A percentile compares a stretch with the other conserved stretches of the same genome.
Conservation (phyloP, 495 filamentous ascomycete species). For the Hypoxylon subgilvum region DNA sequence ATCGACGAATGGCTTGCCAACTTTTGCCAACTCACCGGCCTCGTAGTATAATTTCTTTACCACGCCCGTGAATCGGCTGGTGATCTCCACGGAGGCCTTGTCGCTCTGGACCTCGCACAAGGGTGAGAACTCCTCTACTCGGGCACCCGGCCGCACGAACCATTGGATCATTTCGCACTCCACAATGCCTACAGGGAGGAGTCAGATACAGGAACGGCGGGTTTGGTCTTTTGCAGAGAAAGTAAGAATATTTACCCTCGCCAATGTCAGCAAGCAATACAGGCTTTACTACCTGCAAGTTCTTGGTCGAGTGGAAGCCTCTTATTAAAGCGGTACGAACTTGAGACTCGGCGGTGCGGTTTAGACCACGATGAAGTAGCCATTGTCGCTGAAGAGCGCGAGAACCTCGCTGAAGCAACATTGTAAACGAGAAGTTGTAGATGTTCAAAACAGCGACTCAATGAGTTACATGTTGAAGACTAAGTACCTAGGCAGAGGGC, state of each 20-base stretch:
- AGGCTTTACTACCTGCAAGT: constrained; percentile 72
- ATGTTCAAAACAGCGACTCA: constrained; percentile 1
- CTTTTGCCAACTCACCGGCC: constrained; percentile 92
- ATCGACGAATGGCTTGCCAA: constrained; percentile 83
- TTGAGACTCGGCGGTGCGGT: constrained; percentile 40
- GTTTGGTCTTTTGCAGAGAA: not conserved
- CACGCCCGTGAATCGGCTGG: constrained; percentile 89
- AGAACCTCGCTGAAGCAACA: constrained; percentile 55
- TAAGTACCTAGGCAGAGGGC: not conserved
- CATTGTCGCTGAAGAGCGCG: constrained; percentile 50
- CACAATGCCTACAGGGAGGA: constrained; percentile 72
- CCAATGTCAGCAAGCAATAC: constrained; percentile 95
- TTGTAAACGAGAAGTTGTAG: constrained; percentile 32
- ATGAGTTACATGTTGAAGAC: constrained; percentile 18
- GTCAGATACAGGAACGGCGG: constrained; percentile 12
- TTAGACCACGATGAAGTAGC: constrained; percentile 44
- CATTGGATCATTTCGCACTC: constrained; percentile 99
- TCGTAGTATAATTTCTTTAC: constrained; percentile 97
- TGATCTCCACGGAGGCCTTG: constrained; percentile 99
- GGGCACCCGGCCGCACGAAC: constrained; percentile 96
- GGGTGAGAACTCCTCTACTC: constrained; percentile 97
- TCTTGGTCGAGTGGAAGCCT: constrained; percentile 66
- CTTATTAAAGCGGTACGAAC: constrained; percentile 45
- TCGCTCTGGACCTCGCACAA: constrained; percentile 98
- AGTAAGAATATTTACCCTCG: constrained; percentile 67